phyloP scores from a whole-genome alignment of 768 basidiomycete genomes.

The Kwoniella bestiolae region DNA sequence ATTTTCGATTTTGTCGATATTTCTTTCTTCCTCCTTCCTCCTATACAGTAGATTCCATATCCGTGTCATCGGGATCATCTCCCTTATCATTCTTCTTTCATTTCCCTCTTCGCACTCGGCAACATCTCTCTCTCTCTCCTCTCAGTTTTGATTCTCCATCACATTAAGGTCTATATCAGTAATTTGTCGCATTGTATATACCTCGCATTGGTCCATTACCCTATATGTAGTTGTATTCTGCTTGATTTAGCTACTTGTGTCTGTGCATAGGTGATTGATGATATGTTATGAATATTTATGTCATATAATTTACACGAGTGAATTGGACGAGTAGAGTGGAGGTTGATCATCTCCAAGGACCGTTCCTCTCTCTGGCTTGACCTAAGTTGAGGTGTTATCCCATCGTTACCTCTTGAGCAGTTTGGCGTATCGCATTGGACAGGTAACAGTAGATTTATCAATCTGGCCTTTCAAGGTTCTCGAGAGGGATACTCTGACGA shows the following conservation, averaged over 20 bases:
- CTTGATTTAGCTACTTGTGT: neutral
- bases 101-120: too few species aligned
- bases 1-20: neutral
- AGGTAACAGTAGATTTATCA: too few species aligned
- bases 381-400: too few species aligned
- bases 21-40: too few species aligned
- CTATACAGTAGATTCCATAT: too few species aligned
- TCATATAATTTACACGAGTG: neutral
- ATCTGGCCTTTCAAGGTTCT: too few species aligned
- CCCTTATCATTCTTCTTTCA: too few species aligned
- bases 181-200: constrained; percentile 6
- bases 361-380: neutral
- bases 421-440: too few species aligned
- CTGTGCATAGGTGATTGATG: neutral
- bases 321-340: neutral
- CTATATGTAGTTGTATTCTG: neutral
- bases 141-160: neutral
- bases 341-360: neutral
- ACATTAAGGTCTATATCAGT: neutral
- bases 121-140: too few species aligned
- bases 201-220: neutral
- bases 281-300: neutral
- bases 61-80: too few species aligned
- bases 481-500: too few species aligned
- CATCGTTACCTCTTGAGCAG: too few species aligned